Conservation (phyloP, 108 stramenopile species). For the Skeletonema marinoi region DNA sequence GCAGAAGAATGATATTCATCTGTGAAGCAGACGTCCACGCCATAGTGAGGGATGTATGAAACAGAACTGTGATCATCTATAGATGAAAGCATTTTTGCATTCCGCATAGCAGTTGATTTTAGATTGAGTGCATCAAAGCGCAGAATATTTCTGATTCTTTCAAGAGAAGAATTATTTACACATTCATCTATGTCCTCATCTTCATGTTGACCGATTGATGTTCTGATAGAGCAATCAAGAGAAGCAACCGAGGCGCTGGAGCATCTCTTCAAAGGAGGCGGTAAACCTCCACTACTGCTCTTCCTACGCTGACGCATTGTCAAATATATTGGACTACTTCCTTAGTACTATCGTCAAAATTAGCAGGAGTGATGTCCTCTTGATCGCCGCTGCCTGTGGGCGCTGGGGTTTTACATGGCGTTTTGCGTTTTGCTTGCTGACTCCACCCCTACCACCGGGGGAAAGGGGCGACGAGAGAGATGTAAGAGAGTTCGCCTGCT, state of each 20-base stretch:
- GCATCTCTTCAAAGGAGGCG: background rate
- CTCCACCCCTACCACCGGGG: too few relatives aligned
- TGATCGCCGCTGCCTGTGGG: too few relatives aligned
- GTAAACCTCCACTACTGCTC: background rate
- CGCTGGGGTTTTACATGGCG: too few relatives aligned
- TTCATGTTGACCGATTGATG: too few relatives aligned
- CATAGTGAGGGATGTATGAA: conserved; percentile 24
- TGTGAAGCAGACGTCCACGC: conserved; percentile 25
- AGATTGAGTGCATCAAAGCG: conserved; percentile 12
- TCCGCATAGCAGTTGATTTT: conserved; percentile 6
- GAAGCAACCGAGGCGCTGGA: background rate
- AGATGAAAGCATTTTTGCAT: conserved; percentile 7
- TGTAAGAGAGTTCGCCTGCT: too few relatives aligned
- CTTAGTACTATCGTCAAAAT: too few relatives aligned
- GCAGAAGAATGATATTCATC: conserved; percentile 46
- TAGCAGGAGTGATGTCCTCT: too few relatives aligned
- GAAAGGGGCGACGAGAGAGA: too few relatives aligned
- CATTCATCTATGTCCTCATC: too few relatives aligned
- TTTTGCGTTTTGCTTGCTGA: too few relatives aligned
- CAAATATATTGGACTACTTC: background rate
- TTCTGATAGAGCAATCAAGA: background rate
- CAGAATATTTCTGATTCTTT: conserved; percentile 1
- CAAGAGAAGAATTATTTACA: background rate
- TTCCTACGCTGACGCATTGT: background rate
- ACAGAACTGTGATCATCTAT: background rate